phyloP scores from a whole-genome alignment of 1,139 yeast species.

The Sugiyamaella paludigena region DNA sequence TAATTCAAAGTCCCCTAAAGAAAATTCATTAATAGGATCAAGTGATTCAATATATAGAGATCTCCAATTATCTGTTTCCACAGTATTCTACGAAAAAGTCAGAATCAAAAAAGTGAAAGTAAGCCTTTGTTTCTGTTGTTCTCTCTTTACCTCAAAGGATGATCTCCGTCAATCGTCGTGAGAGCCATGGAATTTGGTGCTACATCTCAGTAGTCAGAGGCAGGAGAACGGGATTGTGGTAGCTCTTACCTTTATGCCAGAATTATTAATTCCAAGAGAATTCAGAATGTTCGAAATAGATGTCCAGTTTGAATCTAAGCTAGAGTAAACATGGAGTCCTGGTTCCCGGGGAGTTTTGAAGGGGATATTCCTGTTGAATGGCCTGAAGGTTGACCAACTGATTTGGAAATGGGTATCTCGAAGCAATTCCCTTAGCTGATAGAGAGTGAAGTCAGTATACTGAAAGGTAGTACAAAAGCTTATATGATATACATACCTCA shows the following conservation, averaged over 20 bases:
- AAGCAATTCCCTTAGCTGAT: constrained; percentile 7
- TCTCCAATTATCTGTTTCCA: constrained; percentile 30
- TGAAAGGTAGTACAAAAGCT: not conserved
- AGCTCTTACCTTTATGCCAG: too few relatives aligned
- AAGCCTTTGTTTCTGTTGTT: too few relatives aligned
- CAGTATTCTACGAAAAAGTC: not conserved
- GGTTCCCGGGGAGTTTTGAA: constrained; percentile 31
- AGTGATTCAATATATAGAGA: constrained; percentile 22
- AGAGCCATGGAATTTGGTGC: too few relatives aligned
- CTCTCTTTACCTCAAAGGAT: too few relatives aligned
- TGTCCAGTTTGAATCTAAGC: constrained; percentile 18
- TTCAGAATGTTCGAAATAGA: not conserved
- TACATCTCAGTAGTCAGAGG: too few relatives aligned
- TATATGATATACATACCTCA: constrained; percentile 5
- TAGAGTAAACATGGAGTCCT: constrained; percentile 32
- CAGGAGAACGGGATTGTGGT: too few relatives aligned
- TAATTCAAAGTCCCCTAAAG: not conserved
- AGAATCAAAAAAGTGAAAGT: too few relatives aligned
- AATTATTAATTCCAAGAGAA: not conserved
- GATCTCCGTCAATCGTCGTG: too few relatives aligned
- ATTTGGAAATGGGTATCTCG: constrained; percentile 23
- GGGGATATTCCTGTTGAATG: constrained; percentile 27
- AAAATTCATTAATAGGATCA: not conserved
- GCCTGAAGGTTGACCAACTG: constrained; percentile 26
- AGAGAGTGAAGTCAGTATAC: not conserved